These are phyloP conservation scores for Kwoniella sp. DNA, from an alignment of 768 basidiomycete genomes.

Conservation along the genomic window DNA sequence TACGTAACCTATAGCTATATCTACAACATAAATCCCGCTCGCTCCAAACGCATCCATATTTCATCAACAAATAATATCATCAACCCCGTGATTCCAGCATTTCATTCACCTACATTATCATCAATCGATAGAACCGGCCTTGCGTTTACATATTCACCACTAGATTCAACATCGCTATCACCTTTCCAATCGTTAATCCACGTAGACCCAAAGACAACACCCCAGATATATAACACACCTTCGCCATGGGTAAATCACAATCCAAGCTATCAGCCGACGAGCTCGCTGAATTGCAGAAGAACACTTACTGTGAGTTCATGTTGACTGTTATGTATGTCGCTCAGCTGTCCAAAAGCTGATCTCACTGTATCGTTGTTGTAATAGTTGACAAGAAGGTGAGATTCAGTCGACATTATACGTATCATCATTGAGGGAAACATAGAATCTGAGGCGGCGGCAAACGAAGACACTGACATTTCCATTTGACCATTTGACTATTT, in stretches of 20 bases:
- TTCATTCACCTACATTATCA: not conserved
- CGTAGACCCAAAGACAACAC: not conserved
- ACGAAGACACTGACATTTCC: no score
- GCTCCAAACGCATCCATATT: not conserved
- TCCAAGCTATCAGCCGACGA: slow-evolving; percentile 93
- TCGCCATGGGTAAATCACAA: slow-evolving; percentile 90
- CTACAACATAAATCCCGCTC: not conserved
- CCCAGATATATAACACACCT: not conserved
- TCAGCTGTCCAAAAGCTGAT: slow-evolving; percentile 7
- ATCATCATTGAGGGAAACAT: no score
- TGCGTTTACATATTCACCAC: no score
- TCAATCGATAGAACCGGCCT: no score
- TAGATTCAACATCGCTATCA: no score
- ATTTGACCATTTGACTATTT: not conserved
- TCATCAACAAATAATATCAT: not conserved
- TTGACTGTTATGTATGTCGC: not conserved
- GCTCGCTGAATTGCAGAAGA: slow-evolving; percentile 91
- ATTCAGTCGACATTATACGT: not conserved
- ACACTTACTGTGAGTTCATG: slow-evolving; percentile 83
- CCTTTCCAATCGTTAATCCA: not conserved
- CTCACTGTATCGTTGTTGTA: not conserved
- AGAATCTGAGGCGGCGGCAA: no score
- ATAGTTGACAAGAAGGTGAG: slow-evolving; percentile 55
- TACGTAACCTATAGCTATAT: not conserved
- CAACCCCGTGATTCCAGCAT: not conserved